These are phyloP conservation scores for Fagopyrum homotropicum DNA, from an alignment of 148 eudicot genomes.

Conservation along the genomic window DNA sequence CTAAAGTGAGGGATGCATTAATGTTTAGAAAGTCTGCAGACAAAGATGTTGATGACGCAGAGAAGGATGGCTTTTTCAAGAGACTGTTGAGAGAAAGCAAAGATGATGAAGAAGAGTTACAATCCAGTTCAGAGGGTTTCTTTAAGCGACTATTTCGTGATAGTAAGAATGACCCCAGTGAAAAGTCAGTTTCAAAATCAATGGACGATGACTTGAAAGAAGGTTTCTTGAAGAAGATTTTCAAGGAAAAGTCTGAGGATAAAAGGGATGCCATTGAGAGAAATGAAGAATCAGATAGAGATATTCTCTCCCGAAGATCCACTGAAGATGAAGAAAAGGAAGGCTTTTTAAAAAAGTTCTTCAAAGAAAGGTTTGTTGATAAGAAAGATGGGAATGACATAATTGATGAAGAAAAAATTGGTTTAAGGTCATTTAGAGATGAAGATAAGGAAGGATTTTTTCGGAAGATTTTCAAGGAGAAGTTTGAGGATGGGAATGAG, in stretches of 20 bases:
- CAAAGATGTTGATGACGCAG: slow-evolving; percentile 70
- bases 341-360: slow-evolving; percentile 39
- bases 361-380: slow-evolving; percentile 46
- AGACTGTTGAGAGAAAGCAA: slow-evolving; percentile 68
- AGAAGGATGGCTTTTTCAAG: slow-evolving; percentile 86
- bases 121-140: slow-evolving; percentile 81
- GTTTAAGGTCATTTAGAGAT: slow-evolving; percentile 30
- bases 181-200: slow-evolving; percentile 46
- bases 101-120: slow-evolving; percentile 71
- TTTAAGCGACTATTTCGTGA: slow-evolving; percentile 92
- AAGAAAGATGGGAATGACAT: slow-evolving; percentile 35
- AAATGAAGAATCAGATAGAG: slow-evolving; percentile 25
- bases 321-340: slow-evolving; percentile 30
- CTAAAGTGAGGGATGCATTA: slow-evolving; percentile 69
- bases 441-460: slow-evolving; percentile 41
- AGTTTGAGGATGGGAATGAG: slow-evolving; percentile 36
- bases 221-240: slow-evolving; percentile 51
- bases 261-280: slow-evolving; percentile 62
- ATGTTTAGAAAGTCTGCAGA: slow-evolving; percentile 78
- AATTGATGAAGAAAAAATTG: slow-evolving; percentile 30
- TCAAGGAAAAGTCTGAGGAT: slow-evolving; percentile 82
- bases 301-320: slow-evolving; percentile 14
- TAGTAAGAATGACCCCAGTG: slow-evolving; percentile 66
- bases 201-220: slow-evolving; percentile 62
- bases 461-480: slow-evolving; percentile 38